A percentile compares a stretch with the other conserved stretches of the same genome.
These are phyloP conservation scores for Tagetes patula DNA, from an alignment of 129 eudicot species.

Conservation along the genomic window DNA sequence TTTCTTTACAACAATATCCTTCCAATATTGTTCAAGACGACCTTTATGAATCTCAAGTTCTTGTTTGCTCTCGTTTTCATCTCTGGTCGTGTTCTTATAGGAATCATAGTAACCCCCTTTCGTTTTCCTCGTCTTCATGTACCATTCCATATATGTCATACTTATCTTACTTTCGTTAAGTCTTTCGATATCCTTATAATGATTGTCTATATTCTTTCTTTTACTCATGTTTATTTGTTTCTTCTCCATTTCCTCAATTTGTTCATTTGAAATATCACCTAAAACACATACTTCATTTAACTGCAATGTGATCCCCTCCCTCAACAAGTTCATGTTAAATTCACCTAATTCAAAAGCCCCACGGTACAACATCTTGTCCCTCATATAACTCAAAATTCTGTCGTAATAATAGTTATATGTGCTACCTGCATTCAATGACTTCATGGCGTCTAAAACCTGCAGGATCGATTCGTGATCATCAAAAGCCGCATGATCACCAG, in stretches of 20 bases:
- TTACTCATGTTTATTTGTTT: not conserved
- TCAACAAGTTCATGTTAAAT: conserved; percentile 19
- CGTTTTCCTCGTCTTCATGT: conserved; percentile 25
- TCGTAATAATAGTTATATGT: conserved; percentile 18
- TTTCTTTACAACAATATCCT: conserved; percentile 22
- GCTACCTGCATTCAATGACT: not conserved
- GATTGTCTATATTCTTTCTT: not conserved
- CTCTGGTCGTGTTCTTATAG: conserved; percentile 18
- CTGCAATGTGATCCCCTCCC: conserved; percentile 37
- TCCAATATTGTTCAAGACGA: conserved; percentile 40
- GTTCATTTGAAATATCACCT: not conserved
- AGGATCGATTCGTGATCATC: conserved; percentile 40
- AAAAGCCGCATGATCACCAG: conserved; percentile 40
- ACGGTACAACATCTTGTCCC: conserved; percentile 30
- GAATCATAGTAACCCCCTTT: conserved; percentile 43
- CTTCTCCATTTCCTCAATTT: conserved; percentile 19
- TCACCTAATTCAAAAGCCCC: conserved; percentile 25
- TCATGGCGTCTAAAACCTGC: conserved; percentile 30
- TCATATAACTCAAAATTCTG: conserved; percentile 22
- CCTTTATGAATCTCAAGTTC: conserved; percentile 22
- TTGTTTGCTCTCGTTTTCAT: conserved; percentile 10
- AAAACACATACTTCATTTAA: conserved; percentile 31
- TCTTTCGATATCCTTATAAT: conserved; percentile 28
- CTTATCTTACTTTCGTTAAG: conserved; percentile 37
- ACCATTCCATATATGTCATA: conserved; percentile 51